Base-by-base conservation (phyloP, 208 protist genomes). In the Wallacemonas rigidus region DNA sequence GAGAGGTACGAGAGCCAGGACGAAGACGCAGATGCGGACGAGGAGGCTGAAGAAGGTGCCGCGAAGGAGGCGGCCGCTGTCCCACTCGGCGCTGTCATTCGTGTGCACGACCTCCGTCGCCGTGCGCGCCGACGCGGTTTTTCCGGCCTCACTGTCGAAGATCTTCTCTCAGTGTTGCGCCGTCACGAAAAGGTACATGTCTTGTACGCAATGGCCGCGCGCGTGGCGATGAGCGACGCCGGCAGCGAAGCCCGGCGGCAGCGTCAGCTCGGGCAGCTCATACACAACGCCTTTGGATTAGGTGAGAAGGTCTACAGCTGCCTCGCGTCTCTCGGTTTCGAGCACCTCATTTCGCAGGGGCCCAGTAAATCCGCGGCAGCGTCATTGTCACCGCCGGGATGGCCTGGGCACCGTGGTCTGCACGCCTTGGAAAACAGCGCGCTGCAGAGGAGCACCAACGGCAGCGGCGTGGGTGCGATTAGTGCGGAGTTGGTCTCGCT, bases 261-360 rank as follows among this genome's bases (percentile, higher is more conserved):
- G 38, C 40, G 4, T 40, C 57, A 35, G 3, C 14, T 58, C 26
- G 71, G 41, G 9, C n/a, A 38, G 9, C 48, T 76, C 0, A 41
- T 95, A 14, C 62, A 78, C 35, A 36, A 55, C 0, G 64, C 77
- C 6, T 70, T 95, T 43, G 87, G 81, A 2, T 53, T 91, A n/a
- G 83, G 77, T 36, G 72, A 85, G 45, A 88, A 87, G 47, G 82
- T 92, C 2, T 92, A 89, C 71, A 79, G 80, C 17, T 95, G 90
- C 74, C 75, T 94, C 61, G 72, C 80, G 38, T 74, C 79, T 1
- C 50, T 85, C 39, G 84, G 81, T 51, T 84, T 89, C 63, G 80
- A 86, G 56, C 60, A 55, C 55, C 45, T 89, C 39, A 54, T 61
- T 41, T 65, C 60, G 40, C 60, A 65, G 6, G n/a, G 41, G 5